Evolutionary conservation across 495 filamentous ascomycete genomes (phyloP), one percentile per base, ranked within the genome.

Genomic region (Penicillium ucsense): DNA sequence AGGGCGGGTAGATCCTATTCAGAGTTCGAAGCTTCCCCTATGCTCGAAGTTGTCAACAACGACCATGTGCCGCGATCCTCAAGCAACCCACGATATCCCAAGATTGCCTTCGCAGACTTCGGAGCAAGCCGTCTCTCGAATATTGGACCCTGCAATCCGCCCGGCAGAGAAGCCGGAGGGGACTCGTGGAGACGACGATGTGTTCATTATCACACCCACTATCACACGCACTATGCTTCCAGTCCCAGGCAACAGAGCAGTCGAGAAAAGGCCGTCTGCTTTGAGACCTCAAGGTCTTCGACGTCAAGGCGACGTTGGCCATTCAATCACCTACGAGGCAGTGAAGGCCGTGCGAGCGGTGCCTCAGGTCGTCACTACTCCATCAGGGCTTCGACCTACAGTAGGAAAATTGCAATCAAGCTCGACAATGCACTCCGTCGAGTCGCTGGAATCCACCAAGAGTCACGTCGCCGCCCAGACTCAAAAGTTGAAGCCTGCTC

Each of bases 121-220:
- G 38, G 45, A 50, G 43, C 68, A 68, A 48, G 64, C 66, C 45
- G 62, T 66, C 35, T 49, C 44, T 39, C 52, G 47, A 8, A 46
- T 54, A 32, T 42, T 38, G 31, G 39, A 35, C 38, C 62, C 48
- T 37, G 34, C 41, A 10, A 42, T 42, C 31, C 50, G 42, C 11
- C 35, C 41, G 35, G 39, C 51, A 20, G 55, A 55, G 41, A 57
- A 48, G 7, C 46, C 50, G 29, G 50, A 46, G 29, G 59, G 56
- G 31, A 45, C 30, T n/a, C 51, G 43, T 5, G 43, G 49, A 8
- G 60, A 57, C 6, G 63, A 70, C 63, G 62, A 73, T 72, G 67
- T 66, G 51, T 68, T 70, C 68, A 75, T 67, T 65, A 72, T 63
- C 68, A 75, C 63, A 66, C 67, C 68, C 62, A 73, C 65, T 65